phyloP scores from a whole-genome alignment of 225 moss, liverwort and hornwort species.

The Polytrichum commune region DNA sequence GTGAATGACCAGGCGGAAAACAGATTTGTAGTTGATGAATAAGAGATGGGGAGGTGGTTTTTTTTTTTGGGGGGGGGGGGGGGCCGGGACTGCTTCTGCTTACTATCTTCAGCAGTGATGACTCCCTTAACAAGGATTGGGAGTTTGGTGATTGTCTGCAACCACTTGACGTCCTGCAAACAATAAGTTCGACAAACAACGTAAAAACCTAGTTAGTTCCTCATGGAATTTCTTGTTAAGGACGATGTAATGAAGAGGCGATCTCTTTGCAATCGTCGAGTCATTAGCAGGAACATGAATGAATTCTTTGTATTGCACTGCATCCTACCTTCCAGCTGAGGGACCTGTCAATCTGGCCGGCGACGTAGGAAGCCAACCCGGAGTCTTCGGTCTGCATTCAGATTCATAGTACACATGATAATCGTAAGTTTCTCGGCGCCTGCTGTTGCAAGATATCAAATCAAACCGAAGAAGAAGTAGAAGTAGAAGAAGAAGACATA shows the following conservation, averaged over 20 bases:
- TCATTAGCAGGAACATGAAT: too few relatives aligned
- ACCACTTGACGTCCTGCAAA: slow-evolving; percentile 79
- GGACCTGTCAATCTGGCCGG: slow-evolving; percentile 62
- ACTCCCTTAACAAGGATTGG: slow-evolving; percentile 95
- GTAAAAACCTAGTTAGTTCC: neutral
- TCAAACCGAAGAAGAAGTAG: neutral
- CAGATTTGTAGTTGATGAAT: neutral
- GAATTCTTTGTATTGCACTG: too few relatives aligned
- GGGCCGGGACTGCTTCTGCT: neutral
- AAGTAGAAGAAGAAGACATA: slow-evolving; percentile 1
- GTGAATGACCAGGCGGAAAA: neutral
- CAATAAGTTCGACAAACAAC: neutral
- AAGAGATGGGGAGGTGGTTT: neutral
- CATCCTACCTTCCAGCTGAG: slow-evolving; percentile 71
- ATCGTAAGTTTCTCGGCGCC: neutral
- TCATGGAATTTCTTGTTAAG: neutral
- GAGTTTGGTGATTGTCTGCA: slow-evolving; percentile 78
- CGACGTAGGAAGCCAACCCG: slow-evolving; percentile 51
- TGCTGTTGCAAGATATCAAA: neutral
- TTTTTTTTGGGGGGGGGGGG: too few relatives aligned
- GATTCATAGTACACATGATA: neutral
- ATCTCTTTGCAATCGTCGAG: neutral
- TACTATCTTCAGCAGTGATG: slow-evolving; percentile 87
- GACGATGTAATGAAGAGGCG: neutral
- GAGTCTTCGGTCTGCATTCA: slow-evolving; percentile 53